Percentiles rank a stretch among this genome's conserved stretches.
These are phyloP conservation scores for Globisporangium carolinianum DNA, from an alignment of 352 stramenopile genomes.

Conservation along the genomic window DNA sequence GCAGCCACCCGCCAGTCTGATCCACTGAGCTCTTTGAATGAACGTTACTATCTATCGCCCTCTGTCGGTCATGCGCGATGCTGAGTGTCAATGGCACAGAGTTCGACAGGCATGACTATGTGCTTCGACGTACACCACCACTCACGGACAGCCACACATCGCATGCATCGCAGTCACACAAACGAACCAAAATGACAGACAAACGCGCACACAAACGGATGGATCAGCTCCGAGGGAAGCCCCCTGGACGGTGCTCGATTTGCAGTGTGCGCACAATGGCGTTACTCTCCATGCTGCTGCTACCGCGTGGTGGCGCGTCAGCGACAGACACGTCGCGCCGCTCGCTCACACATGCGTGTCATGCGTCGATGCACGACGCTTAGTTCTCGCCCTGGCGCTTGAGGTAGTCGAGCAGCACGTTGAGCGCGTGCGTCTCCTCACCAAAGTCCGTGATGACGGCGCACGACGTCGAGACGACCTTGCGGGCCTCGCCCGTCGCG, in stretches of 20 bases:
- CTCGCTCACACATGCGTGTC: neutral
- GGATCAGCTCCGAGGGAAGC: constrained; percentile 42
- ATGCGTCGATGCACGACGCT: constrained; percentile 13
- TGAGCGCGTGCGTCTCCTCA: constrained; percentile 97
- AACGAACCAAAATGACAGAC: neutral
- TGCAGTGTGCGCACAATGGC: neutral
- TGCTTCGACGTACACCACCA: too few relatives aligned
- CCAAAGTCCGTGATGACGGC: constrained; percentile 99
- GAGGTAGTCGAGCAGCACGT: constrained; percentile 98
- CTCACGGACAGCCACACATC: too few relatives aligned
- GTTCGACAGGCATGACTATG: too few relatives aligned
- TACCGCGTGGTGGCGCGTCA: neutral
- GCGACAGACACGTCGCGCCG: too few relatives aligned
- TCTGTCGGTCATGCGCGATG: too few relatives aligned
- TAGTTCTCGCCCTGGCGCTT: constrained; percentile 93
- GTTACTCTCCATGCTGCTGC: neutral
- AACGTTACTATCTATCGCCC: too few relatives aligned
- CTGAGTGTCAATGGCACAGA: too few relatives aligned
- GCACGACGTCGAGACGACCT: constrained; percentile 98
- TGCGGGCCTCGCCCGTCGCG: constrained; percentile 94
- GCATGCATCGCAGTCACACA: neutral
- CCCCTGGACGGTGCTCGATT: constrained; percentile 9
- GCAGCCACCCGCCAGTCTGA: too few relatives aligned
- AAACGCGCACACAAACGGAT: neutral
- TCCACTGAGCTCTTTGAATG: too few relatives aligned